phyloP scores from a whole-genome alignment of 495 filamentous ascomycete genomes.

The Aspergillus sclerotiicarbonarius region DNA sequence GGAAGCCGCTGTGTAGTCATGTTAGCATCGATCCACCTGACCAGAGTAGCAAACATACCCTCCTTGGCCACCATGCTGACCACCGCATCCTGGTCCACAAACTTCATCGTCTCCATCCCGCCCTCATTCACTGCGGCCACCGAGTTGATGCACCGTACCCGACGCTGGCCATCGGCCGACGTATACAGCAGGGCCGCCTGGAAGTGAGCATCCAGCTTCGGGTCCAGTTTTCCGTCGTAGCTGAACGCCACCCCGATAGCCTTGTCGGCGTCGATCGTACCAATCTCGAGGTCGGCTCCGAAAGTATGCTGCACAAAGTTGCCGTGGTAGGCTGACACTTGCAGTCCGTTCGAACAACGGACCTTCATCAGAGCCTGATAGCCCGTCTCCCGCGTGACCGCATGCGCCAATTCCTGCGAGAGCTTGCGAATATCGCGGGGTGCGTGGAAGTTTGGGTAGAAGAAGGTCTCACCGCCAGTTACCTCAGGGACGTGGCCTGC shows the following conservation, averaged over 20 bases:
- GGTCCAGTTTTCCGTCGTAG: slow-evolving; percentile 95
- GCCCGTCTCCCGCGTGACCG: slow-evolving; percentile 87
- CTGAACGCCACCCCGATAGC: slow-evolving; percentile 88
- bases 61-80: slow-evolving; percentile 88
- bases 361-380: slow-evolving; percentile 99
- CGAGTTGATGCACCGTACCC: slow-evolving; percentile 89
- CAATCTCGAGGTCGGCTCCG: slow-evolving; percentile 93
- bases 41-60: slow-evolving; percentile 34
- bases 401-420: slow-evolving; percentile 81
- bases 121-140: slow-evolving; percentile 89
- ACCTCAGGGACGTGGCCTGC: slow-evolving; percentile 45
- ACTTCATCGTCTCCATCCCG: slow-evolving; percentile 79
- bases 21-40: neutral
- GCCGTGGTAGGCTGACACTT: slow-evolving; percentile 89
- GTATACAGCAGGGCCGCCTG: slow-evolving; percentile 94
- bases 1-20: slow-evolving; percentile 59
- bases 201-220: slow-evolving; percentile 96
- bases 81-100: slow-evolving; percentile 92
- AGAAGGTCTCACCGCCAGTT: slow-evolving; percentile 90
- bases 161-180: slow-evolving; percentile 81
- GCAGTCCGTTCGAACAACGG: slow-evolving; percentile 92
- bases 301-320: slow-evolving; percentile 96
- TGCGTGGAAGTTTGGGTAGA: slow-evolving; percentile 92
- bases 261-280: slow-evolving; percentile 89
- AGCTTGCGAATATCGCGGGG: slow-evolving; percentile 82